Base-by-base conservation (phyloP, 2,329 filamentous ascomycete genomes). In the Lojkania enalia region DNA sequence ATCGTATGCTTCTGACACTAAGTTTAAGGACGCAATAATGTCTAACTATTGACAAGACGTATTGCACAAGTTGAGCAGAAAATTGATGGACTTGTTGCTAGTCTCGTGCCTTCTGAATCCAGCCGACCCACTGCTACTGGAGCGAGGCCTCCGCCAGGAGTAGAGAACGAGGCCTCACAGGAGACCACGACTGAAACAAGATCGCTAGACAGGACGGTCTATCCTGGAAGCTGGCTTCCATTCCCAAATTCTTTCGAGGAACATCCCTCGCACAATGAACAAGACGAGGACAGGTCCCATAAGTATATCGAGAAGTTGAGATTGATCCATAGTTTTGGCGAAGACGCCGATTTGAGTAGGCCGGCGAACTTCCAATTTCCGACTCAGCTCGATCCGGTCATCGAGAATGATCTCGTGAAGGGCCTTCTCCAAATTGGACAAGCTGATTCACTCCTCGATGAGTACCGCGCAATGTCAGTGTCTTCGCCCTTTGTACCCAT, bases 21-120 rank as follows among this genome's bases (percentile, higher is more conserved):
- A 25, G 30, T 25, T 48, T 18, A 50, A 20, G 21, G 15, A 7
- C 14, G 7, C 4, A 12, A 7, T 30, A 67, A n/a, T n/a, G n/a
- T n/a, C n/a, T n/a, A n/a, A n/a, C n/a, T n/a, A n/a, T n/a, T n/a
- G n/a, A n/a, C n/a, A n/a, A n/a, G 65, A 32, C 64, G 66, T 16
- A 69, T 69, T 7, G 57, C 61, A 12, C 64, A 68, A 46, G 64
- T 69, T 1, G 66, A 68, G 39, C 57, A 64, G 25, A 69, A 66
- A 40, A 62, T 69, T 16, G 64, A 69, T 51, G 61, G 64, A 5
- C 55, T 69, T 16, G 59, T 68, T 20, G 61, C 66, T 13, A 62
- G 53, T 20, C 56, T 69, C 36, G 53, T 58, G 6, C 57, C 55
- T 19, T 36, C 58, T 20, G 42, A 46, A 16, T 27, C 23, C 1